Evolutionary conservation across 2,329 filamentous ascomycete genomes (phyloP).

Genomic region (Xylaria sp.): DNA sequence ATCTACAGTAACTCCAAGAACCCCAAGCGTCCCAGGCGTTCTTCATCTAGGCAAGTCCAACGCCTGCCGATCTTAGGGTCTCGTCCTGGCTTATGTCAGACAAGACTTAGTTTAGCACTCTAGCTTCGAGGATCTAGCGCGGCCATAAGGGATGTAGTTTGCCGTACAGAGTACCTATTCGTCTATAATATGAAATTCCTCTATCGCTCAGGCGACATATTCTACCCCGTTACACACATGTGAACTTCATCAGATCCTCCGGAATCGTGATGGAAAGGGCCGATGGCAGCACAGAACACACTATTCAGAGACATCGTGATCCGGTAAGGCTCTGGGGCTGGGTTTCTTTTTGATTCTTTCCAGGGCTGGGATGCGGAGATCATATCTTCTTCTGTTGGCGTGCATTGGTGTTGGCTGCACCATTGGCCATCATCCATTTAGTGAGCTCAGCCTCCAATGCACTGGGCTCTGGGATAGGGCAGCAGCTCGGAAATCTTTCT

Average conservation of each 20-base stretch:
- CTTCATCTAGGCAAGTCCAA: neutral
- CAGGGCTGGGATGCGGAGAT: conserved; percentile 6
- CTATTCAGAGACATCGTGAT: neutral
- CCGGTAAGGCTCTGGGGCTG: neutral
- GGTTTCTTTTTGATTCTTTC: neutral
- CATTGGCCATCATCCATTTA: conserved; percentile 7
- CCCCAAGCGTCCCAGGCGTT: neutral
- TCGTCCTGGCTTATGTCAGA: neutral
- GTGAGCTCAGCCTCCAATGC: neutral
- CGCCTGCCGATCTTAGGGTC: neutral
- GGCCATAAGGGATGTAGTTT: neutral
- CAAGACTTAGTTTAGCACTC: neutral
- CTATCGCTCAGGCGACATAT: neutral
- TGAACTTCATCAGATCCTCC: neutral
- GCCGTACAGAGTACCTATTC: neutral
- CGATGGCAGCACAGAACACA: neutral
- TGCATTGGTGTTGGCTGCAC: conserved; percentile 9
- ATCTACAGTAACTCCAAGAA: conserved; percentile 1
- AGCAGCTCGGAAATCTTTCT: neutral
- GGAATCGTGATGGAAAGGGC: neutral
- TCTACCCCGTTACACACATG: neutral
- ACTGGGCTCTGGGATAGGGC: neutral
- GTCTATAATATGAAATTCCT: neutral
- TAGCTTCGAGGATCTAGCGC: neutral
- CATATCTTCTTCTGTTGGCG: conserved; percentile 7